Evolutionary conservation across 2,329 filamentous ascomycete species (phyloP).

Genomic region (Aureobasidium subglaciale): DNA sequence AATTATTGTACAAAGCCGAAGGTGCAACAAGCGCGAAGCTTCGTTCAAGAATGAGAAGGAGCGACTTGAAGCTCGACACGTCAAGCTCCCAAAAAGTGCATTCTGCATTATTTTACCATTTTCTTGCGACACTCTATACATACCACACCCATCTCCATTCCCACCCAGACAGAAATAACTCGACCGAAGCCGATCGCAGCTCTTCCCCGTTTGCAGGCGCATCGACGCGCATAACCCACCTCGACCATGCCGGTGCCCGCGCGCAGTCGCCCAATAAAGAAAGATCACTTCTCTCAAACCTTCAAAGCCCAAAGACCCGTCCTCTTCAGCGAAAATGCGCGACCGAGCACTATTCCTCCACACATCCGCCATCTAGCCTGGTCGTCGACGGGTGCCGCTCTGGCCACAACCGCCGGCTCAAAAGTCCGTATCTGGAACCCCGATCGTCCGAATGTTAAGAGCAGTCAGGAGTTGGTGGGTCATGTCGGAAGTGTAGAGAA

Average conservation of each 20-base stretch:
- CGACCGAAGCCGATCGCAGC: slow-evolving; percentile 1
- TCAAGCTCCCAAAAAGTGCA: not conserved
- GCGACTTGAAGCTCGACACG: not conserved
- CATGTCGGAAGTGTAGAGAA: slow-evolving; percentile 57
- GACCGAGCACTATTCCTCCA: slow-evolving; percentile 26
- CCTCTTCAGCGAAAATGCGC: slow-evolving; percentile 49
- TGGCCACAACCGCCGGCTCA: slow-evolving; percentile 72
- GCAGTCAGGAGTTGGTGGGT: slow-evolving; percentile 60
- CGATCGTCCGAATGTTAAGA: slow-evolving; percentile 64
- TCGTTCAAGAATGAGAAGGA: not conserved
- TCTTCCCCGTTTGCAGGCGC: not conserved
- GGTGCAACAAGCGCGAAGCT: not conserved
- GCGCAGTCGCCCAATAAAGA: slow-evolving; percentile 53
- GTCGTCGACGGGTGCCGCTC: slow-evolving; percentile 76
- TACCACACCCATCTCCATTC: not conserved
- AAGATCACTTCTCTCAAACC: slow-evolving; percentile 60
- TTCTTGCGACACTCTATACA: not conserved
- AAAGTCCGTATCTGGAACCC: slow-evolving; percentile 75
- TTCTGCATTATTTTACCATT: not conserved
- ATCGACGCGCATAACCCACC: not conserved
- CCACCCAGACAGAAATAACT: not conserved
- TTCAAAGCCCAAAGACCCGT: slow-evolving; percentile 65
- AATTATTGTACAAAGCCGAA: not conserved
- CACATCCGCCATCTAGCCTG: slow-evolving; percentile 54
- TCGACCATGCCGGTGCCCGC: slow-evolving; percentile 32